Evolutionary conservation across 495 filamentous ascomycete species (phyloP), one percentile per base, ranked within the genome.

Genomic region (Penicillium ochrochloron): DNA sequence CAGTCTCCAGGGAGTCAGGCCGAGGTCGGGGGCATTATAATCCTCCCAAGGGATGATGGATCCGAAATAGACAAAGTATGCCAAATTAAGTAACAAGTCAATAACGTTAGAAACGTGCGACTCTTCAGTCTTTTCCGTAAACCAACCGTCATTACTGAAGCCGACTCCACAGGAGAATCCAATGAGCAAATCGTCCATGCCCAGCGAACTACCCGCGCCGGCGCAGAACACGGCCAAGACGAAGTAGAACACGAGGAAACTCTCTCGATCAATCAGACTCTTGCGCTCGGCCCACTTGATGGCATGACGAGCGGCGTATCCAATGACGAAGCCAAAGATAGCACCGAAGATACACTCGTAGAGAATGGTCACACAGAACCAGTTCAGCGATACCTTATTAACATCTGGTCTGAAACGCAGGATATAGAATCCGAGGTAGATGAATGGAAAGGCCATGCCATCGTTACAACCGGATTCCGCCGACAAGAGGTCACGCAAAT

Each of bases 111-210:
- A 97, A 25, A 99, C 96, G 73, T 97, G 94, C 1, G 96, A 92
- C 70, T 99, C 96, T 72, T 99, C 96, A 0, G 96, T 99, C 81
- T 97, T 97, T 72, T 97, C 91, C 12, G 90, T 92, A 72, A 98
- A 99, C 96, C 96, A 99, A 59, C 96, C 96, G 73, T 98, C 96
- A 72, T 99, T 98, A 67, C 92, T 96, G 81, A 99, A 99, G 27
- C 95, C 96, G 27, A 98, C 94, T 60, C 96, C 96, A 46, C 90
- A 91, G 19, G 93, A 87, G 70, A 99, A 99, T 42, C 96, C 96
- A 44, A 99, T 92, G 29, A 99, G 85, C n/a, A 99, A 80, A 72
- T 99, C 96, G 76, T 99, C 96, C 65, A 96, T 87, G 55, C 96
- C 96, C 31, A 99, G 80, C 48, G 96, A 86, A 76, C 92, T 93